Base-by-base conservation (phyloP, 2,329 filamentous ascomycete genomes). In the Beauveria medogensis region DNA sequence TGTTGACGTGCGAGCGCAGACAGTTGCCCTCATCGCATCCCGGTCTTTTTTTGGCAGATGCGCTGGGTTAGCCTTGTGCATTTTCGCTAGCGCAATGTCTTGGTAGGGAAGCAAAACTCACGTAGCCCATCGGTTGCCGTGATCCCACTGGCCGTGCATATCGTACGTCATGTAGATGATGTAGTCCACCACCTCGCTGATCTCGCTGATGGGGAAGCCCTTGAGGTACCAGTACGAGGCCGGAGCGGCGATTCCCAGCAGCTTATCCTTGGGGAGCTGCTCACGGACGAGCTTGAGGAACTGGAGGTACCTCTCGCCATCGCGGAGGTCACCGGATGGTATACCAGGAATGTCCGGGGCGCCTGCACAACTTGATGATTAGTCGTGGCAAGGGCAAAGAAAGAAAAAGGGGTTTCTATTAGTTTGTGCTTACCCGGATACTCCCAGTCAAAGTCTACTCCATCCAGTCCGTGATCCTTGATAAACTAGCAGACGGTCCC, bases 101-200 rank as follows among this genome's bases (percentile, higher is more conserved):
- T 10, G n/a, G 43, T 22, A 10, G 7, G 7, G 43, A 18, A 46
- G 43, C 9, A 20, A 20, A 34, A 34, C 43, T 46, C n/a, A 46
- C 43, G n/a, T 46, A 22, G 44, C 22, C 44, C 50, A 64, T 68
- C 65, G 53, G 55, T 70, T 72, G 0, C 65, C 66, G 1, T 66
- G 66, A n/a, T 72, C 71, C 87, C 88, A 94, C 9, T 81, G 82
- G 4, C 89, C 89, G 1, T 87, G 80, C 69, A 79, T 91, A 74
- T 92, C 88, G 68, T 91, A 92, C 1, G 85, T 83, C 87, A 91
- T 91, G 7, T 88, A 72, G 69, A 86, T 81, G 71, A 83, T 77
- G 62, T 77, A 78, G 68, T 86, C 83, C 14, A 85, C 69, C 5
- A 78, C 71, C 3, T 69, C 48, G 20, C 78, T 75, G 68, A 85